Conservation (phyloP, 2,329 filamentous ascomycete genomes). For the Dothideomycetes sp. region DNA sequence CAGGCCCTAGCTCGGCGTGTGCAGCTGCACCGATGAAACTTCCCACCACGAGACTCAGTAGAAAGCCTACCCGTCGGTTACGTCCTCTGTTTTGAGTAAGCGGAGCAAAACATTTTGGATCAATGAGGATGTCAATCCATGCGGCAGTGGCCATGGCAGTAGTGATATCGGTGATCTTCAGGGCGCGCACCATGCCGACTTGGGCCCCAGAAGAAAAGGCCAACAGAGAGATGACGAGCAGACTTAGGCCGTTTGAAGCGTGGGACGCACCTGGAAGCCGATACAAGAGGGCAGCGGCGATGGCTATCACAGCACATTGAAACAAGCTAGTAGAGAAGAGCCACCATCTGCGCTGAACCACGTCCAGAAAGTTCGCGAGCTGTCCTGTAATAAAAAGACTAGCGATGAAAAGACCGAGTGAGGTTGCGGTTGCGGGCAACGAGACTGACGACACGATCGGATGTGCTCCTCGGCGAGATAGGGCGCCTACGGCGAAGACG, state of each 20-base stretch:
- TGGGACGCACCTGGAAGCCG: too few species aligned
- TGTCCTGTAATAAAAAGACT: slow-evolving; percentile 48
- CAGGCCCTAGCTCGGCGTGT: too few species aligned
- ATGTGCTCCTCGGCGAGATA: slow-evolving; percentile 32
- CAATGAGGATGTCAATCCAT: slow-evolving; percentile 49
- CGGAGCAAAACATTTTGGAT: slow-evolving; percentile 39
- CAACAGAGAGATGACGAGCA: slow-evolving; percentile 42
- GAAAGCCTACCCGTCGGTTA: too few species aligned
- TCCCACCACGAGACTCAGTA: too few species aligned
- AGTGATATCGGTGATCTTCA: slow-evolving; percentile 50
- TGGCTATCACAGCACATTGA: not conserved
- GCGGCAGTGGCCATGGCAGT: slow-evolving; percentile 56
- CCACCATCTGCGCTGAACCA: slow-evolving; percentile 41
- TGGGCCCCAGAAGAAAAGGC: slow-evolving; percentile 48
- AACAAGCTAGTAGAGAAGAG: slow-evolving; percentile 32
- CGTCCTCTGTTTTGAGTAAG: too few species aligned
- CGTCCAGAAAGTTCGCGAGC: slow-evolving; percentile 39
- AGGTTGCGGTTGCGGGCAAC: slow-evolving; percentile 12
- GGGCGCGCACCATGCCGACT: slow-evolving; percentile 44
- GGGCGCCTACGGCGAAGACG: slow-evolving; percentile 44
- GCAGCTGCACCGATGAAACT: too few species aligned
- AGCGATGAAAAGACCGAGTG: slow-evolving; percentile 37
- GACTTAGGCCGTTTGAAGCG: too few species aligned
- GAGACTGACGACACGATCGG: slow-evolving; percentile 45
- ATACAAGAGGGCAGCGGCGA: not conserved